A percentile compares a stretch with the other conserved stretches of the same genome.
Conservation (phyloP, 2,329 filamentous ascomycete species). For the Penicillium crustosum region DNA sequence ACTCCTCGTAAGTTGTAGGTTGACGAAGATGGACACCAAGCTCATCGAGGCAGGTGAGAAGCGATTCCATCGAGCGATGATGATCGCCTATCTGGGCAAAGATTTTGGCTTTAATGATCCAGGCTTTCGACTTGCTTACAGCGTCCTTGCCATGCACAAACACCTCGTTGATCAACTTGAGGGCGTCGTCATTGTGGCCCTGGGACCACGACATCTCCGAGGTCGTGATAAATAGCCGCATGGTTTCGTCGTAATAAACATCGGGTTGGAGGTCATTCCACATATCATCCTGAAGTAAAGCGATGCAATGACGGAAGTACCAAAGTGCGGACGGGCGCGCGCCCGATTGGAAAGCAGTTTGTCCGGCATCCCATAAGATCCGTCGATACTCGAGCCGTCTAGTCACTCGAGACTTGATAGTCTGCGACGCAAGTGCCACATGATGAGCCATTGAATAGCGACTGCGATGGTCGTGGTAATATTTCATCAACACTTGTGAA, state of each 20-base stretch:
- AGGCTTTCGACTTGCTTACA: constrained; percentile 79
- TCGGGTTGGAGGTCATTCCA: constrained; percentile 72
- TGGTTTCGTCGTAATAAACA: constrained; percentile 80
- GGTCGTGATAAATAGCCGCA: constrained; percentile 73
- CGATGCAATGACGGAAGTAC: constrained; percentile 75
- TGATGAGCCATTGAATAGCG: constrained; percentile 77
- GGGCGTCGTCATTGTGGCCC: constrained; percentile 67
- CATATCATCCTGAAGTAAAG: constrained; percentile 73
- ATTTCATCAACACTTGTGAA: constrained; percentile 74
- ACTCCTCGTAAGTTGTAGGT: constrained; percentile 70
- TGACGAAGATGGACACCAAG: constrained; percentile 67
- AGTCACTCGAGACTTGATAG: constrained; percentile 67
- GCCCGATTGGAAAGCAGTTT: constrained; percentile 75
- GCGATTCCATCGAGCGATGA: constrained; percentile 63
- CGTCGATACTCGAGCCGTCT: constrained; percentile 68
- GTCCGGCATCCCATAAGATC: constrained; percentile 75
- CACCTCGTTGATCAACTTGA: constrained; percentile 66
- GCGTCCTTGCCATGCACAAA: constrained; percentile 69
- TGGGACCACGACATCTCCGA: constrained; percentile 83
- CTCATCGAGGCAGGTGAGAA: constrained; percentile 69
- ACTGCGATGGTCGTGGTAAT: constrained; percentile 62
- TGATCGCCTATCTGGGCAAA: constrained; percentile 73
- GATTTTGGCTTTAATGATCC: constrained; percentile 78
- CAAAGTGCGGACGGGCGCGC: constrained; percentile 78
- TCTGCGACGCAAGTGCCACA: constrained; percentile 72